Evolutionary conservation across 257 asterid genomes (phyloP), one percentile per base, ranked within the genome.

Genomic region (Jaltomata sinuosa): DNA sequence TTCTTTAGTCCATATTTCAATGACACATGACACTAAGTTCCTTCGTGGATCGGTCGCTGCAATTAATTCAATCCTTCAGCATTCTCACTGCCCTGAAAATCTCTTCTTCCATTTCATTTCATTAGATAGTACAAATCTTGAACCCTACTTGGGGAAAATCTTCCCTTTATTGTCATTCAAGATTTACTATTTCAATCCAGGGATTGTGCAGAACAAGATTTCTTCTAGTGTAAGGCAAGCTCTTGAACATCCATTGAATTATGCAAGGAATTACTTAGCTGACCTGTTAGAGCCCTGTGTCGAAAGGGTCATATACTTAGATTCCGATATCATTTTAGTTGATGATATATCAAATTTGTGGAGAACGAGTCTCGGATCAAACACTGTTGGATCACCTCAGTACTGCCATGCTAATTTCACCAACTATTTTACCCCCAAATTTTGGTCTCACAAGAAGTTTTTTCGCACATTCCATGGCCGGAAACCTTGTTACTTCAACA

Each of bases 11-110:
- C 96, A 93, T 84, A 88, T 92, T 1, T 94, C 94, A n/a, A 93
- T 92, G 82, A 92, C 97, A 9, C 94, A 92, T 50, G 97, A 93
- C 50, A 77, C 84, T 8, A 88, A 90, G 12, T 93, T 90, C 53
- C 87, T 93, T 3, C 92, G 97, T 0, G 97, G 97, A 38, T 91
- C 97, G 11, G 86, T 93, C 55, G 96, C 97, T 22, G 94, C 94
- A 5, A 88, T 93, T 9, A 90, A 91, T 85, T 93, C 97, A 21
- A 86, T 93, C 85, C 94, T 92, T 1, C 92, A 81, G 83, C 90
- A 93, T 79, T 80, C 93, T 1, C 81, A 79, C 64, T 93, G 96
- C 84, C 96, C 97, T 25, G 94, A 92, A 47, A 87, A 87, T 80
- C 90, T 91, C 34, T 89, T 93, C 87, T 92, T 93, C 85, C 97